These are phyloP conservation scores for Cryphonectria japonica DNA, from an alignment of 2,329 filamentous ascomycete genomes.

Conservation along the genomic window DNA sequence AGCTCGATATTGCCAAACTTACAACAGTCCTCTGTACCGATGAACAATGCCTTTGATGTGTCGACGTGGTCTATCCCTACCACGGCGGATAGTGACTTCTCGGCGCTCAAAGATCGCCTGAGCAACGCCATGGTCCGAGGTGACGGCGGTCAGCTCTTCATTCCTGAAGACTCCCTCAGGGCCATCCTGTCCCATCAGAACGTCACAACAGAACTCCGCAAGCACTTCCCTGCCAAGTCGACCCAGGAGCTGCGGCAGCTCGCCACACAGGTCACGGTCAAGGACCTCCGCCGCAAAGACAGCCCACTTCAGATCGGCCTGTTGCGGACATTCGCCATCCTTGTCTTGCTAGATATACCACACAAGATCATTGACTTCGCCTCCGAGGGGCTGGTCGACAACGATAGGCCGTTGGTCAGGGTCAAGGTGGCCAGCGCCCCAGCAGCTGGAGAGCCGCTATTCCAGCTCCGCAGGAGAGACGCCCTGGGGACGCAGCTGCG, in stretches of 20 bases:
- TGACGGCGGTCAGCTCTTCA: conserved; percentile 26
- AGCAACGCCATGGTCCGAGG: conserved; percentile 24
- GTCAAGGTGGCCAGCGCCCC: not conserved
- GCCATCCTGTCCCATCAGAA: conserved; percentile 18
- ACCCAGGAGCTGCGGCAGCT: conserved; percentile 20
- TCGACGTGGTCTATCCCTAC: conserved; percentile 19
- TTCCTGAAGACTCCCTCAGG: conserved; percentile 22
- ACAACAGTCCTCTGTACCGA: conserved; percentile 4
- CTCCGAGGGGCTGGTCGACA: conserved; percentile 8
- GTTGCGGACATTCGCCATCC: conserved; percentile 23
- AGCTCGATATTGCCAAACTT: conserved; percentile 7
- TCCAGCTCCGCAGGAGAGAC: conserved; percentile 20
- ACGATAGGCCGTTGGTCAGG: conserved; percentile 14
- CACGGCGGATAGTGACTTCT: conserved; percentile 10
- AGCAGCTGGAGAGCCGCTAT: not conserved
- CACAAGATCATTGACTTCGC: conserved; percentile 23
- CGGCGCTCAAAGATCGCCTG: conserved; percentile 24
- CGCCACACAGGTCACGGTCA: conserved; percentile 17
- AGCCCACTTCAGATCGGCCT: conserved; percentile 7
- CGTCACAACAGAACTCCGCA: conserved; percentile 19
- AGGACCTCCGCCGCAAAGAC: not conserved
- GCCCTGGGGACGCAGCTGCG: conserved; percentile 4
- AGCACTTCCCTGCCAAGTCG: conserved; percentile 11
- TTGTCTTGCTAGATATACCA: conserved; percentile 18
- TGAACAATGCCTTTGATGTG: conserved; percentile 15